These are phyloP conservation scores for Boletus rex-veris DNA, from an alignment of 768 basidiomycete genomes.

Conservation along the genomic window DNA sequence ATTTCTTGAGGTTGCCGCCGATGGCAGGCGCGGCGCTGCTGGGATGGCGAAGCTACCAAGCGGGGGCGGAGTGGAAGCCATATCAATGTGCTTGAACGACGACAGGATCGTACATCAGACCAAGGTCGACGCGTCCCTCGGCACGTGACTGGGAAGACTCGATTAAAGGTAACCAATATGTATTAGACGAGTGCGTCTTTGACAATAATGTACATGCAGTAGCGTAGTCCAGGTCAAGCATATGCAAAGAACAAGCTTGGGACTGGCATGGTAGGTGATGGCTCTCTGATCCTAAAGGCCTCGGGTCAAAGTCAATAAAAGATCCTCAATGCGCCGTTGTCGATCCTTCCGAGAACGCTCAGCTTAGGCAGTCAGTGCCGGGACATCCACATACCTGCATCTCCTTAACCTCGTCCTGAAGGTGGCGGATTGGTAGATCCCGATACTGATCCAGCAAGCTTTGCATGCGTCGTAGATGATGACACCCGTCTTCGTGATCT, in stretches of 20 bases:
- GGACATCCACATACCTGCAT: conserved; percentile 51
- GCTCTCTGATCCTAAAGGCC: conserved; percentile 48
- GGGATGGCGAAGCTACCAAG: conserved; percentile 41
- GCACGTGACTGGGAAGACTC: conserved; percentile 16
- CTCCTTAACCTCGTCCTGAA: conserved; percentile 83
- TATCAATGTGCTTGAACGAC: not conserved
- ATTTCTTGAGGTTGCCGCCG: conserved; percentile 52
- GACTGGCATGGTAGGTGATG: too few species aligned
- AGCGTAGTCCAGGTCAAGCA: not conserved
- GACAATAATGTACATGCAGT: conserved; percentile 1
- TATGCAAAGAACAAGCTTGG: not conserved
- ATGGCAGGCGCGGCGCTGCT: conserved; percentile 48
- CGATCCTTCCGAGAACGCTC: conserved; percentile 46
- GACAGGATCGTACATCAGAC: not conserved
- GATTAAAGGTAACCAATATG: not conserved
- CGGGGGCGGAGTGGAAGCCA: conserved; percentile 51
- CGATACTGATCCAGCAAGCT: conserved; percentile 59
- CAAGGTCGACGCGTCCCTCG: conserved; percentile 4
- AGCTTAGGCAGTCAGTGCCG: not conserved
- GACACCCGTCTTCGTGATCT: conserved; percentile 38
- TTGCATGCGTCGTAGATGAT: conserved; percentile 53
- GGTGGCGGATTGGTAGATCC: conserved; percentile 56
- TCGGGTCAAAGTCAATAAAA: conserved; percentile 65
- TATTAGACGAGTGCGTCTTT: not conserved
- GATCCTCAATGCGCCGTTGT: conserved; percentile 73